Conservation (phyloP, 129 eudicot genomes). For the Heracleum sosnowskyi region DNA sequence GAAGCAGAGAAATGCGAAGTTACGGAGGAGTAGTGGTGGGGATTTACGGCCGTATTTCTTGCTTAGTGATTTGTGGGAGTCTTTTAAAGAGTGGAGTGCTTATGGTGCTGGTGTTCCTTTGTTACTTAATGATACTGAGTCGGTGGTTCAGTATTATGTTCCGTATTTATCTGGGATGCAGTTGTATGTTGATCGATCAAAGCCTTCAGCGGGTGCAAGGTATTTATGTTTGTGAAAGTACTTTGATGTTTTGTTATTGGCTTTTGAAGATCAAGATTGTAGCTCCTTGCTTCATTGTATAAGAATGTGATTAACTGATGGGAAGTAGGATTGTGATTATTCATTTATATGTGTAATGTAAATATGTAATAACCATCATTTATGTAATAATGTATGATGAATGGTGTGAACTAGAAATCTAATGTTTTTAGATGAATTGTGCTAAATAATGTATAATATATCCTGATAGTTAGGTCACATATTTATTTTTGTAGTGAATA, state of each 20-base stretch:
- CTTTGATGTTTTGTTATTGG: background rate
- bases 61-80: constrained; percentile 94
- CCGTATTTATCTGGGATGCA: constrained; percentile 95
- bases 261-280: background rate
- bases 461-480: background rate
- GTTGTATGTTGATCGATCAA: constrained; percentile 60
- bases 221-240: constrained; percentile 12
- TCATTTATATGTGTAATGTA: background rate
- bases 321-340: background rate
- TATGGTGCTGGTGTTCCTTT: constrained; percentile 97
- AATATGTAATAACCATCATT: background rate
- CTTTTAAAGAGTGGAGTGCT: constrained; percentile 97
- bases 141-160: constrained; percentile 87
- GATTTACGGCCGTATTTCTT: constrained; percentile 62
- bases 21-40: constrained; percentile 49
- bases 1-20: constrained; percentile 55
- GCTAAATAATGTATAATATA: background rate
- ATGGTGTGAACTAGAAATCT: background rate
- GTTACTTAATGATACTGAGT: constrained; percentile 67
- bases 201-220: constrained; percentile 55
- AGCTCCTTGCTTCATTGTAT: background rate
- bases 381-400: background rate
- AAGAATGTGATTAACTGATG: background rate
- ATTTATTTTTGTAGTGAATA: background rate
- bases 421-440: background rate